Conservation (phyloP, 1,139 yeast genomes). For the Debaryomyces nepalensis region DNA sequence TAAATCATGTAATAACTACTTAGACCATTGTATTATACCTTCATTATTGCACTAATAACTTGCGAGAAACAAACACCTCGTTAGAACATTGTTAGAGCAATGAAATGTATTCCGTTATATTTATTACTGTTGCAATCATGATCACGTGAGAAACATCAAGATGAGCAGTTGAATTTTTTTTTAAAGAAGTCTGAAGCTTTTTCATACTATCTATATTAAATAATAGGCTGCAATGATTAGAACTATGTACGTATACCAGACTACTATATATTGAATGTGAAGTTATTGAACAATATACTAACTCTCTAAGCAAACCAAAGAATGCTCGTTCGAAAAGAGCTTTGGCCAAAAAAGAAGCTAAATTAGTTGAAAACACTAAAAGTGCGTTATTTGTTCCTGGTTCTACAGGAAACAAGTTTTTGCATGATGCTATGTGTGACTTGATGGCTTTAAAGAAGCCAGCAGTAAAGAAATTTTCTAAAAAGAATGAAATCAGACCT, state of each 20-base stretch:
- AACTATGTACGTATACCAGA: slow-evolving; percentile 53
- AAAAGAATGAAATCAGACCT: slow-evolving; percentile 88
- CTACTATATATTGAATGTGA: not conserved
- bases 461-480: slow-evolving; percentile 79
- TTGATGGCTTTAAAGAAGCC: slow-evolving; percentile 93
- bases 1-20: too few relatives aligned
- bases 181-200: not conserved
- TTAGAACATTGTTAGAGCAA: too few relatives aligned
- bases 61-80: too few relatives aligned
- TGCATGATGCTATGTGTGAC: slow-evolving; percentile 91
- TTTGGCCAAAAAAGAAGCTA: slow-evolving; percentile 84
- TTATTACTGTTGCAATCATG: not conserved
- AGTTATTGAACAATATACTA: slow-evolving; percentile 10
- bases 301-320: slow-evolving; percentile 60
- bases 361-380: slow-evolving; percentile 87
- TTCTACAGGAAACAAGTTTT: slow-evolving; percentile 71
- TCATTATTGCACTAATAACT: too few relatives aligned
- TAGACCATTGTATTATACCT: too few relatives aligned
- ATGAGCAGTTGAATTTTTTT: slow-evolving; percentile 13
- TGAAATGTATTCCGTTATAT: not conserved
- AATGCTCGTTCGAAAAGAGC: slow-evolving; percentile 97
- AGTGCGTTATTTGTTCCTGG: slow-evolving; percentile 93
- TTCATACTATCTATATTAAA: not conserved
- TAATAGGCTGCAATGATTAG: slow-evolving; percentile 55
- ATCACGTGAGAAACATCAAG: slow-evolving; percentile 9